Base-by-base conservation (phyloP, 2,329 filamentous ascomycete species). In the Byssothecium circinans region DNA sequence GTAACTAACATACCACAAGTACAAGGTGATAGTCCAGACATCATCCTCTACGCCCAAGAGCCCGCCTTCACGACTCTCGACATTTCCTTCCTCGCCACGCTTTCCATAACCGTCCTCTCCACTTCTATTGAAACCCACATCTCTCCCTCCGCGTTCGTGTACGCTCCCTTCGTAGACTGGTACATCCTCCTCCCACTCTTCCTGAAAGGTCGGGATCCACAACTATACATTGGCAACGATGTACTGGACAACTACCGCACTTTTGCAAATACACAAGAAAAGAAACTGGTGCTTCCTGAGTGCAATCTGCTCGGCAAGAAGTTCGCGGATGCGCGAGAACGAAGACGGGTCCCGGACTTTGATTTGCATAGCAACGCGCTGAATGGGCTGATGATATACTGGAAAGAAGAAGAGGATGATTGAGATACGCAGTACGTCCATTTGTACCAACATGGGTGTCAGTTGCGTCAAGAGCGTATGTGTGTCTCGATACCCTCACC, bases 131-230 rank as follows among this genome's bases (percentile, higher is more conserved):
- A 64, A 25, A 41, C 44, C 0, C 50, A 61, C 17, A 65, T 72
- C 15, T 45, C 55, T 0, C 11, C 46, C 0, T 20, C 32, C 0
- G 53, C 62, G 1, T 70, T 71, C 25, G 58, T 71, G 2, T 72
- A 60, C 45, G 65, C 66, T 23, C 69, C 69, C 0, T 72, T 72
- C 27, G 62, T 72, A 19, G 68, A 71, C 14, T 70, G 68, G 62
- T 59, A 57, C 23, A 43, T 71, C 14, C 56, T 71, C 0, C 52
- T 71, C 1, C 65, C 67, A 0, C 37, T 56, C 0, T 69, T 71
- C 36, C 41, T 72, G 17, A 53, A 55, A 20, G 52, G 32, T 2
- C 61, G 56, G 18, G 49, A 71, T 45, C 69, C 69, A 1, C 45
- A 49, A 11, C 33, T 71, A 27, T 72, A 70, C 37, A 53, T 71